Percentiles rank a stretch among this genome's conserved stretches.
Evolutionary conservation across 805 yeast species (phyloP).

Genomic region (Danielozyma ontarioensis): DNA sequence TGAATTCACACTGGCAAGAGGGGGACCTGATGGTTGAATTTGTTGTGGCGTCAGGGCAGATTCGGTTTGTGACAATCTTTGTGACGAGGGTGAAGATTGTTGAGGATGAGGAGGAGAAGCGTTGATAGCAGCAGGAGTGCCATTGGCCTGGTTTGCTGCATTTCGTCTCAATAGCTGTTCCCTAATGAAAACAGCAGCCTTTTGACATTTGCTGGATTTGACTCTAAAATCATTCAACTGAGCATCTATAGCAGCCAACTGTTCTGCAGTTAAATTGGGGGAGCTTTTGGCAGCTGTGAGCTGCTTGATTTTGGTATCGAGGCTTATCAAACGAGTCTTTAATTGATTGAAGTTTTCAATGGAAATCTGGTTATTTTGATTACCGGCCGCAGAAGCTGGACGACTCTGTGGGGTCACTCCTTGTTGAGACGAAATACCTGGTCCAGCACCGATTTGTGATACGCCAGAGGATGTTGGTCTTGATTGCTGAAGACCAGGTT

Average conservation of each 20-base stretch:
- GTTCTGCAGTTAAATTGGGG: conserved; percentile 41
- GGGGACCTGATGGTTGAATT: conserved; percentile 1
- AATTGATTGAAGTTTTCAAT: conserved; percentile 40
- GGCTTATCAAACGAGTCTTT: conserved; percentile 42
- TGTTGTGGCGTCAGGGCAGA: conserved; percentile 3
- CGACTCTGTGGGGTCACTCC: not conserved
- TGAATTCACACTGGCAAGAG: not conserved
- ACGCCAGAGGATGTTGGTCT: too few relatives aligned
- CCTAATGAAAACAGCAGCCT: conserved; percentile 44
- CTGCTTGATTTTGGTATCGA: conserved; percentile 45
- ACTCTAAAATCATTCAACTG: conserved; percentile 45
- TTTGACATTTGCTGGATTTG: conserved; percentile 46
- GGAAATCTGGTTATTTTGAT: conserved; percentile 18
- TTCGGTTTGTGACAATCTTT: not conserved
- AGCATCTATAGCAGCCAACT: conserved; percentile 37
- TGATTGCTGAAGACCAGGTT: not conserved
- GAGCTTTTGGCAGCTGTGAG: conserved; percentile 45
- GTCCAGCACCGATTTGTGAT: too few relatives aligned
- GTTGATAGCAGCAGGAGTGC: conserved; percentile 1
- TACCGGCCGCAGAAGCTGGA: conserved; percentile 2
- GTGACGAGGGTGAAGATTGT: conserved; percentile 2
- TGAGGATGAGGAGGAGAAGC: conserved; percentile 8
- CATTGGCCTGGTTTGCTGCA: conserved; percentile 5
- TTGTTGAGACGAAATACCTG: not conserved
- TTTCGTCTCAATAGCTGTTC: conserved; percentile 35